Evolutionary conservation across 2,329 filamentous ascomycete species (phyloP).

Genomic region (Penicillium sp.): DNA sequence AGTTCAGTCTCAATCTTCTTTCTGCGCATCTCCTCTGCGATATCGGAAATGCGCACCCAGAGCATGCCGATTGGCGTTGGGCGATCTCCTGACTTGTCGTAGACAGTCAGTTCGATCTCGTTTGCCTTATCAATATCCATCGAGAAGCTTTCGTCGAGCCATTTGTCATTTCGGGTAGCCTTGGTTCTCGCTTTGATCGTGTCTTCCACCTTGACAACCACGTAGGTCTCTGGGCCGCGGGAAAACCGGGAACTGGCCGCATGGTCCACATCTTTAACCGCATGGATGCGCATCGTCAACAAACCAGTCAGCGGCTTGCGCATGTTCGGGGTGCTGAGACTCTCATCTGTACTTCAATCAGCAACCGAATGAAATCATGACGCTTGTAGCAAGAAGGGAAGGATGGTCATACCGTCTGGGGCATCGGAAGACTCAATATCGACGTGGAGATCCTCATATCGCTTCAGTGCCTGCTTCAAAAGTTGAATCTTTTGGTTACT

Average conservation of each 20-base stretch:
- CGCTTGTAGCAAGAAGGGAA: too few relatives aligned
- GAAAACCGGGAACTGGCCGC: constrained; percentile 78
- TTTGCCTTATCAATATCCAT: constrained; percentile 98
- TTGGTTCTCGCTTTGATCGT: constrained; percentile 83
- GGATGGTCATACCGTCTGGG: constrained; percentile 66
- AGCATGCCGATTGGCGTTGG: constrained; percentile 89
- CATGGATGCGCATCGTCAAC: constrained; percentile 77
- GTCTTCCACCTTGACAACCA: constrained; percentile 96
- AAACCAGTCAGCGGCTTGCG: constrained; percentile 93
- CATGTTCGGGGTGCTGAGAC: constrained; percentile 89
- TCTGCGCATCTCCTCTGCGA: constrained; percentile 92
- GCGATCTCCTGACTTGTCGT: constrained; percentile 89
- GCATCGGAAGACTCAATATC: constrained; percentile 78
- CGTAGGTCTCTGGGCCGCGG: constrained; percentile 87
- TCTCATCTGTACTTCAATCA: constrained; percentile 67
- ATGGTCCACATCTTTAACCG: constrained; percentile 92
- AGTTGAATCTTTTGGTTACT: constrained; percentile 98
- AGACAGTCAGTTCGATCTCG: constrained; percentile 95
- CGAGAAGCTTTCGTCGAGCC: constrained; percentile 86
- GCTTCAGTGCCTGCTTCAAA: constrained; percentile 88
- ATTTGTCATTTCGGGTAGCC: constrained; percentile 78
- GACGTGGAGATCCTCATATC: constrained; percentile 96
- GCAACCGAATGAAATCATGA: constrained; percentile 8
- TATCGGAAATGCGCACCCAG: constrained; percentile 95
- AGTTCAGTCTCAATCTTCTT: constrained; percentile 97